These are phyloP conservation scores for Euphrasia arctica DNA, from an alignment of 305 asterid species.

Conservation along the genomic window DNA sequence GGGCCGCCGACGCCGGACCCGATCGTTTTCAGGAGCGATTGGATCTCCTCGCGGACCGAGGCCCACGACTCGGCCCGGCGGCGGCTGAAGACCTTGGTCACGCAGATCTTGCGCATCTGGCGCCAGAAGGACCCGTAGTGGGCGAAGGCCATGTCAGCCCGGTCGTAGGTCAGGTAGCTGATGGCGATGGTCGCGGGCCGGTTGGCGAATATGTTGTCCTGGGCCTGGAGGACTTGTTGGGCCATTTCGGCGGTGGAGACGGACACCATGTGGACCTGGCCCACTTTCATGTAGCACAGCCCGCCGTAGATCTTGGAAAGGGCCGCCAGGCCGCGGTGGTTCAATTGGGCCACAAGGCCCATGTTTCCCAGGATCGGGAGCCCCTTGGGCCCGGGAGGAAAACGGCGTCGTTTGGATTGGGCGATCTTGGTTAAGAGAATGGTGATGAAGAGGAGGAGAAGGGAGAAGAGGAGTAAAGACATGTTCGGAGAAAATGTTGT, in stretches of 20 bases:
- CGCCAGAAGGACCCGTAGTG: constrained; percentile 93
- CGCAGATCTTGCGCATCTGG: constrained; percentile 84
- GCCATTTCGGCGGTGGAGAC: constrained; percentile 67
- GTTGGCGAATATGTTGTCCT: constrained; percentile 75
- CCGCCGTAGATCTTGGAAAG: constrained; percentile 53
- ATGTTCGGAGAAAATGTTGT: not conserved
- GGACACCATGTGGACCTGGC: constrained; percentile 49
- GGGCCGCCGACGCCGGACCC: constrained; percentile 31
- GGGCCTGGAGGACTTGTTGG: constrained; percentile 74
- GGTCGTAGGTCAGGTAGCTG: constrained; percentile 60
- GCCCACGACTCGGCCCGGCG: constrained; percentile 86
- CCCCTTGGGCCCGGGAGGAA: constrained; percentile 81
- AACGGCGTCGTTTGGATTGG: not conserved
- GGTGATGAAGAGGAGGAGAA: not conserved
- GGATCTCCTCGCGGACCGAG: constrained; percentile 77
- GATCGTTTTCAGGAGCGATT: constrained; percentile 36
- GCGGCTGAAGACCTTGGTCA: constrained; percentile 79
- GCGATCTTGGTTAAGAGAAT: not conserved
- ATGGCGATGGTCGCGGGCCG: constrained; percentile 80
- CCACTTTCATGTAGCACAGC: constrained; percentile 59
- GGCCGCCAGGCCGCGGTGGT: constrained; percentile 67
- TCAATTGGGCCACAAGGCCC: constrained; percentile 50
- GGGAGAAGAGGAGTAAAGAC: not conserved
- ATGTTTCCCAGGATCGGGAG: constrained; percentile 76
- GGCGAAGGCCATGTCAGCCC: constrained; percentile 92